Evolutionary conservation across 768 basidiomycete genomes (phyloP), one percentile per base, ranked within the genome.

Genomic region (Dendrothele bispora): DNA sequence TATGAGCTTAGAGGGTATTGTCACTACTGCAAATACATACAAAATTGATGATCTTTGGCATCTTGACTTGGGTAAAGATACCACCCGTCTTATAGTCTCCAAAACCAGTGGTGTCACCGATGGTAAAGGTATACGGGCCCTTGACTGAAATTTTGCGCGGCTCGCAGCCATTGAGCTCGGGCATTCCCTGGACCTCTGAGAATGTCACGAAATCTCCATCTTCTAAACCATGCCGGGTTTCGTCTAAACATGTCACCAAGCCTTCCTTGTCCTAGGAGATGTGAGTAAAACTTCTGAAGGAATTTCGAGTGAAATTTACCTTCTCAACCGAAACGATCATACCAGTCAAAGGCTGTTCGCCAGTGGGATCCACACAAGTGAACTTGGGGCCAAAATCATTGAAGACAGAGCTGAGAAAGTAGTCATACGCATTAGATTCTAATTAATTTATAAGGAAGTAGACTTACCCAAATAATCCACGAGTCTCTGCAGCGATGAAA

Each of bases 131-230:
- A 63, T 98, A 99, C 0, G 97, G 97, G 2, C 95, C 97, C 61
- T 95, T 98, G 52, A 95, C 92, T 14, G 87, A 74, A 29, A 99
- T 71, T 66, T 95, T 98, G 43, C 93, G 78, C 15, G 97, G 92
- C 61, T 95, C 89, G 61, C 91, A 91, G 3, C 75, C 88, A 57
- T 98, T 98, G 26, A 98, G 68, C 60, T 91, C 90, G 21, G 79
- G 75, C 92, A 97, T 95, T 28, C 97, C 97, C 67, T 95, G 87
- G 21, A 99, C 84, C 70, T 99, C 97, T 15, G 82, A 79, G 72
- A 99, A 98, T 4, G 97, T 95, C 20, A 98, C 95, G 59, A 86
- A 98, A 62, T 98, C 93, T 14, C 97, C 97, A 63, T 98, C 97
- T 65, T 98, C 94, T n/a, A 99, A 79, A 17, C 97, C 97, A 65